Percentiles rank a stretch among this genome's conserved stretches.
phyloP scores from a whole-genome alignment of 768 basidiomycete species.

The Russula abietina region DNA sequence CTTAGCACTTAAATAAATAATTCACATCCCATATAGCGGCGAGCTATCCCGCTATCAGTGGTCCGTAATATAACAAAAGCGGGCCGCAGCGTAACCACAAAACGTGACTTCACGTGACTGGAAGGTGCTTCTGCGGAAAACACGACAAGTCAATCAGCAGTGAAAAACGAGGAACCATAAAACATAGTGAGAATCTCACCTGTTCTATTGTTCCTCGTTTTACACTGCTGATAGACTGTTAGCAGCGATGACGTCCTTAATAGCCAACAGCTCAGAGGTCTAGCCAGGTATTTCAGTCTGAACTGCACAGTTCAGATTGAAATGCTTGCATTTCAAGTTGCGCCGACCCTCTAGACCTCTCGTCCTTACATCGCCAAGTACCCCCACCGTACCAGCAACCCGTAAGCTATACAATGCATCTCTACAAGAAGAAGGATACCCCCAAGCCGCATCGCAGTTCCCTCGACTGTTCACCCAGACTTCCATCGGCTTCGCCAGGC shows the following conservation, averaged over 20 bases:
- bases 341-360: background rate
- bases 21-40: too few relatives aligned
- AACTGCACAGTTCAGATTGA: slow-evolving; percentile 4
- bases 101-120: too few relatives aligned
- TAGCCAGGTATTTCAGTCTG: background rate
- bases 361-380: slow-evolving; percentile 16
- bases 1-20: too few relatives aligned
- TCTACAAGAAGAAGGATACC: slow-evolving; percentile 11
- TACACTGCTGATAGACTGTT: too few relatives aligned
- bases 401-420: slow-evolving; percentile 20
- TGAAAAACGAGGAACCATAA: too few relatives aligned
- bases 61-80: too few relatives aligned
- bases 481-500: background rate
- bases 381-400: slow-evolving; percentile 13
- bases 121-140: too few relatives aligned
- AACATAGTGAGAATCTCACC: too few relatives aligned
- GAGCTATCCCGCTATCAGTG: too few relatives aligned
- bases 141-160: too few relatives aligned
- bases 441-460: background rate
- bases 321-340: background rate
- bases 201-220: too few relatives aligned
- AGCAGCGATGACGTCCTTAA: background rate
- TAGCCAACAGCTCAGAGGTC: background rate
- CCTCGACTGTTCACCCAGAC: background rate
- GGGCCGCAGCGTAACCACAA: too few relatives aligned